phyloP scores from a whole-genome alignment of 129 eudicot species.

The Centella asiatica region DNA sequence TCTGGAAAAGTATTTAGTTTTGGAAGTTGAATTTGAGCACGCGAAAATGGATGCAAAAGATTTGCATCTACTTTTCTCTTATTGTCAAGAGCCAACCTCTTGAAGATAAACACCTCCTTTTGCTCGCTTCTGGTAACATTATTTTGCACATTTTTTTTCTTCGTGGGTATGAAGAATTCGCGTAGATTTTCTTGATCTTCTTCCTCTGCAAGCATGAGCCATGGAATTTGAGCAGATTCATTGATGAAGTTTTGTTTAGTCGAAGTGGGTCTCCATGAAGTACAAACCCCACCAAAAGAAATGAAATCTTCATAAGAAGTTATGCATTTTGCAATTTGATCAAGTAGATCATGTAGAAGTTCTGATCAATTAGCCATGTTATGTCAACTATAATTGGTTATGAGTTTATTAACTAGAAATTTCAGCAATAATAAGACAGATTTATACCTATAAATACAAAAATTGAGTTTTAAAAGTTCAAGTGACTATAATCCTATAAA shows the following conservation, averaged over 20 bases:
- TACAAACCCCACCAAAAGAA: conserved; percentile 4
- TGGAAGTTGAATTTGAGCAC: conserved; percentile 1
- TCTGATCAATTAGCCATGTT: not conserved
- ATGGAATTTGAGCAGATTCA: not conserved
- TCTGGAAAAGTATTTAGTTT: not conserved
- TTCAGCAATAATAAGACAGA: not conserved
- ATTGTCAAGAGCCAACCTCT: not conserved
- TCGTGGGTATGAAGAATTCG: not conserved
- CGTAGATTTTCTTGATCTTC: not conserved
- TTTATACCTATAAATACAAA: too few species aligned
- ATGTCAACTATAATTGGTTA: too few species aligned
- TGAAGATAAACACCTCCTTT: not conserved
- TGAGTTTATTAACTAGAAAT: too few species aligned
- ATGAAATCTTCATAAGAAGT: conserved; percentile 1
- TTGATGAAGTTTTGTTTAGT: not conserved
- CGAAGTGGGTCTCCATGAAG: conserved; percentile 7
- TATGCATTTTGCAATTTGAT: conserved; percentile 3
- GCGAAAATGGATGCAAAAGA: conserved; percentile 6
- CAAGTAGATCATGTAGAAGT: conserved; percentile 1
- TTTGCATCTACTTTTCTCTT: not conserved
- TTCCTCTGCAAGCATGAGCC: conserved; percentile 3
- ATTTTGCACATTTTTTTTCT: not conserved
- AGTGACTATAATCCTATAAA: too few species aligned
- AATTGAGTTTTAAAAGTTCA: too few species aligned
- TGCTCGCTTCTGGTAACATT: not conserved